Evolutionary conservation across 2,329 filamentous ascomycete species (phyloP), one percentile per base, ranked within the genome.

Genomic region (Penicillium paneum): DNA sequence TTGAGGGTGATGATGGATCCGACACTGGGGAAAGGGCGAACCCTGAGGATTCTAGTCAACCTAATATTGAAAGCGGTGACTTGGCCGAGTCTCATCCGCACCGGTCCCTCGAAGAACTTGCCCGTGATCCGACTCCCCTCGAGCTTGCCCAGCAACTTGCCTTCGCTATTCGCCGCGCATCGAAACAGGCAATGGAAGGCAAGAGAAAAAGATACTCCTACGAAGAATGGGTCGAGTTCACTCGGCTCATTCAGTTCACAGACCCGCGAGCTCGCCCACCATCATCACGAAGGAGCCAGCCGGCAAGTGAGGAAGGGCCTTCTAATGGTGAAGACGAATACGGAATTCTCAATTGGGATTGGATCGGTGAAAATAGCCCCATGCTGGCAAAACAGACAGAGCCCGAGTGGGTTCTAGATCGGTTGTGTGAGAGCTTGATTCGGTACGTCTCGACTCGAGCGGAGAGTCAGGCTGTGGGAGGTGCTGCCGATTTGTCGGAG

Each of bases 221-320:
- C 59, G 85, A 91, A 61, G 88, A 96, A 68, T 96, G 91, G 92
- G 88, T 88, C 0, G 89, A 90, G 76, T 94, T 90, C 63, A 86
- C 92, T 8, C 82, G 83, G 21, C 79, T 96, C 31, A 89, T 96
- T 35, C 77, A 81, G 2, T 85, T 86, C 60, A 81, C 72, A 35
- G 69, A 65, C 49, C 73, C 67, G 8, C 61, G 63, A 12, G 62
- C 71, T 15, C 39, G 52, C n/a, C 50, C 54, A 8, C 29, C 45
- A 7, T 36, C 56, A 10, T 50, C 56, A 12, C 19, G 31, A 10
- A 24, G 15, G n/a, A 42, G 26, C 3, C 42, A 36, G 8, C 29
- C 28, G 3, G 17, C 15, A n/a, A 36, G 4, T 26, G 34, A 36
- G 11, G 40, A 49, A 3, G 63, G 67, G 2, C 67, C 70, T 39